These are phyloP conservation scores for Solanum raphanifolium DNA, from an alignment of 257 asterid species.

Conservation along the genomic window DNA sequence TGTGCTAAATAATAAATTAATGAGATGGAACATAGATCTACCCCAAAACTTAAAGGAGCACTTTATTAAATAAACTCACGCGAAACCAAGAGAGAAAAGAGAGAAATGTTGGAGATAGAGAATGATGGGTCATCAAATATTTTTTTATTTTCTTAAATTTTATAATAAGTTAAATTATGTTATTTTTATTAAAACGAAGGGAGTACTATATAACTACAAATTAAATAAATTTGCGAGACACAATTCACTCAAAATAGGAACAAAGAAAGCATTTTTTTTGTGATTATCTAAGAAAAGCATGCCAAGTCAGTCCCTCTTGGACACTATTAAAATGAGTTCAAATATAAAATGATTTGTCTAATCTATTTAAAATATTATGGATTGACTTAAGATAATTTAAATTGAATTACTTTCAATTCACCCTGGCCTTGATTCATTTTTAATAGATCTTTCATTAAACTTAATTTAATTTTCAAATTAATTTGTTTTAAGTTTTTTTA, in stretches of 20 bases:
- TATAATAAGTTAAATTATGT: neutral
- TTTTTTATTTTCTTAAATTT: too few relatives aligned
- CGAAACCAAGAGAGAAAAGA: neutral
- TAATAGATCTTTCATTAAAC: neutral
- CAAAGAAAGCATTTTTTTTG: too few relatives aligned
- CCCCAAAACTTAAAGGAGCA: neutral
- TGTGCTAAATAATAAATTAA: neutral
- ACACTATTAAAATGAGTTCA: neutral
- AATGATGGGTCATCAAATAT: too few relatives aligned
- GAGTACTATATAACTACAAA: too few relatives aligned
- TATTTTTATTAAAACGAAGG: too few relatives aligned
- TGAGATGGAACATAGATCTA: neutral
- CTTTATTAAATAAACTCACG: neutral
- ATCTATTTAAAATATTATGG: too few relatives aligned
- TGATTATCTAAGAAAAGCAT: too few relatives aligned
- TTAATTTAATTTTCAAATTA: neutral
- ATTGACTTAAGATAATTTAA: neutral
- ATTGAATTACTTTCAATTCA: neutral
- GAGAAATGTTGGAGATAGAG: neutral
- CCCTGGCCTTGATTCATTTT: neutral
- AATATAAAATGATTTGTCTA: too few relatives aligned
- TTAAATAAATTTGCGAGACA: too few relatives aligned
- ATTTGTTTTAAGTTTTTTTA: neutral
- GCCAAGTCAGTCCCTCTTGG: accelerated
- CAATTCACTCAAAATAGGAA: too few relatives aligned